These are phyloP conservation scores for Russula abietina DNA, from an alignment of 768 basidiomycete species.

Conservation along the genomic window DNA sequence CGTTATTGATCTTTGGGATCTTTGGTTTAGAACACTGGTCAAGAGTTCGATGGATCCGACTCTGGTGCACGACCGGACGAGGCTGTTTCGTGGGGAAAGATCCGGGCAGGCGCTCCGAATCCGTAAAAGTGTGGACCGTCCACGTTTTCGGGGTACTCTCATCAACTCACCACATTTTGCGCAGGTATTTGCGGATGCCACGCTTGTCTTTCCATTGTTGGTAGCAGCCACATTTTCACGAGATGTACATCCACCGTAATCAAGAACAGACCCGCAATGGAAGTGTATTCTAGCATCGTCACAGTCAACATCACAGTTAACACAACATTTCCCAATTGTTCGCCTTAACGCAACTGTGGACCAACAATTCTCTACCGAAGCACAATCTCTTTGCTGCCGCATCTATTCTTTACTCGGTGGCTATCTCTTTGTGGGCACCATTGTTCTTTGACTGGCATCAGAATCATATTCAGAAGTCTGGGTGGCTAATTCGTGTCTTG, in stretches of 20 bases:
- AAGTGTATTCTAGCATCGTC: neutral
- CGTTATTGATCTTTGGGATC: neutral
- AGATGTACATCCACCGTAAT: slow-evolving; percentile 25
- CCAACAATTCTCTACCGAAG: no score
- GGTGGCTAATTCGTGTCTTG: neutral
- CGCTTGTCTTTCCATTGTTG: no score
- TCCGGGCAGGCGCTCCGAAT: slow-evolving; percentile 70
- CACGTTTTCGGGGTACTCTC: no score
- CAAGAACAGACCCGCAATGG: neutral
- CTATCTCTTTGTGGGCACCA: neutral
- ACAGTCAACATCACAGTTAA: neutral
- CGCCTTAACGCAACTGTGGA: no score
- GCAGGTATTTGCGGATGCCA: slow-evolving; percentile 85
- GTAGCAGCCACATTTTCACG: slow-evolving; percentile 92
- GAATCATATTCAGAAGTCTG: neutral
- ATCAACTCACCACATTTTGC: neutral
- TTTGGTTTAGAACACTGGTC: no score
- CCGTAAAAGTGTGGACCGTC: slow-evolving; percentile 61
- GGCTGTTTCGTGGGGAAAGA: no score
- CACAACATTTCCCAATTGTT: neutral
- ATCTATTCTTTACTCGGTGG: no score
- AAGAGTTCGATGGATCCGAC: no score
- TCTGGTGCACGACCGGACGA: no score
- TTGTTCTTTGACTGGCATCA: neutral
- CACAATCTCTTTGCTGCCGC: no score